Base-by-base conservation (phyloP, 805 yeast genomes). In the Candida alai region DNA sequence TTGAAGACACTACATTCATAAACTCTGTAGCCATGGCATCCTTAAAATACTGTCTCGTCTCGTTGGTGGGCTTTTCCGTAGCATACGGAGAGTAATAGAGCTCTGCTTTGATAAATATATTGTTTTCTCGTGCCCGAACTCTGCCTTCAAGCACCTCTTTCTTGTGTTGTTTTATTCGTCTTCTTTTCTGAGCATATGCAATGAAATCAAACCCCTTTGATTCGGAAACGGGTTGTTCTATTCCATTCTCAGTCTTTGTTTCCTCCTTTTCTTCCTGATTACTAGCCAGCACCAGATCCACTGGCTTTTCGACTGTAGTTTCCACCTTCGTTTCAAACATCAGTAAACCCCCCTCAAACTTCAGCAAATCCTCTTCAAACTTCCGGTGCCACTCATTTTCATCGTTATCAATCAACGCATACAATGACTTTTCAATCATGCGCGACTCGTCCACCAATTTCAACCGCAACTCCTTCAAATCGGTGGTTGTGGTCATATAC, bases 381-480 rank as follows among this genome's bases (percentile, higher is more conserved):
- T 41, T 47, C 31, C 36, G 33, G 16, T 40, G 46, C 68, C 60
- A 56, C 32, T 51, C 45, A 26, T 43, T 41, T 18, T 56, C 61
- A 52, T 61, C 62, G 18, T 60, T 63, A 25, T 62, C 70, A 10
- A 73, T 68, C 39, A 84, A 65, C 33, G 74, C 68, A 40, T 82
- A 76, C 31, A 90, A 57, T 0, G 96, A 94, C 33, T 65, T 67
- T 52, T 89, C 96, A 3, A 90, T 93, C 34, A 78, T 62, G 36
- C 84, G 67, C 19, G 95, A 84, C 54, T 90, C 97, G 32, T 78
- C 79, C 2, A 86, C 89, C 33, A 89, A 65, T 47, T 75, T 74
- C 36, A 83, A 75, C 42, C 90, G 69, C 35, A 90, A 69, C 37
- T 73, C 65, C 43, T 81, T 76, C 40, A 89, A 85, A 49, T 86